These are phyloP conservation scores for Raphanus hybrid DNA, from an alignment of 441 rosid genomes.

Conservation along the genomic window DNA sequence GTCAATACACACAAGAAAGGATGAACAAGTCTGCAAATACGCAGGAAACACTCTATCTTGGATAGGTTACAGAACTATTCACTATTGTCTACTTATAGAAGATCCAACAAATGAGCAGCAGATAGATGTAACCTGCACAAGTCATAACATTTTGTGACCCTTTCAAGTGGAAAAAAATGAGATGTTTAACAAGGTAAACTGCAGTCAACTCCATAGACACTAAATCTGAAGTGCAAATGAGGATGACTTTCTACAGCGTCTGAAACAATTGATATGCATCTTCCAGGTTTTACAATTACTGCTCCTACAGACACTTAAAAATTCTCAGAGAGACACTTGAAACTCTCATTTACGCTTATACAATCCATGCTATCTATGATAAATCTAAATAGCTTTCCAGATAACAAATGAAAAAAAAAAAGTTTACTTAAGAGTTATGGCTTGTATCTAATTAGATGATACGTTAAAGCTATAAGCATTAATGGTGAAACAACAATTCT, in stretches of 20 bases:
- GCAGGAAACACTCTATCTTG: conserved; percentile 2
- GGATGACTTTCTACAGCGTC: not conserved
- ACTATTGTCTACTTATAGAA: not conserved
- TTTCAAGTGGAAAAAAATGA: not conserved
- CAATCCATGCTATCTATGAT: not conserved
- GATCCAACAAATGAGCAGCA: not conserved
- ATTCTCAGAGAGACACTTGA: not conserved
- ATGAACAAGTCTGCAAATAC: conserved; percentile 6
- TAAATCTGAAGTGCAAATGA: not conserved
- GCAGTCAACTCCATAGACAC: not conserved
- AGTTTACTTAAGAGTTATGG: not conserved
- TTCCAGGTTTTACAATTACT: conserved; percentile 6
- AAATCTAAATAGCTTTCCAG: not conserved
- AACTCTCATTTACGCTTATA: not conserved
- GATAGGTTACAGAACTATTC: not conserved
- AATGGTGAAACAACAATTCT: not conserved
- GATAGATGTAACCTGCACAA: not conserved
- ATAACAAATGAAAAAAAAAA: not conserved
- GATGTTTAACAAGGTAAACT: not conserved
- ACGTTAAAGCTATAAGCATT: not conserved
- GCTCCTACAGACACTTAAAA: not conserved
- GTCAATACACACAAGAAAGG: not conserved
- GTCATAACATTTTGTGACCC: not conserved
- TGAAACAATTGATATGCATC: not conserved
- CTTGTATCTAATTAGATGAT: not conserved